phyloP scores from a whole-genome alignment of 2,329 filamentous ascomycete genomes.

The Plectosphaerella plurivora region DNA sequence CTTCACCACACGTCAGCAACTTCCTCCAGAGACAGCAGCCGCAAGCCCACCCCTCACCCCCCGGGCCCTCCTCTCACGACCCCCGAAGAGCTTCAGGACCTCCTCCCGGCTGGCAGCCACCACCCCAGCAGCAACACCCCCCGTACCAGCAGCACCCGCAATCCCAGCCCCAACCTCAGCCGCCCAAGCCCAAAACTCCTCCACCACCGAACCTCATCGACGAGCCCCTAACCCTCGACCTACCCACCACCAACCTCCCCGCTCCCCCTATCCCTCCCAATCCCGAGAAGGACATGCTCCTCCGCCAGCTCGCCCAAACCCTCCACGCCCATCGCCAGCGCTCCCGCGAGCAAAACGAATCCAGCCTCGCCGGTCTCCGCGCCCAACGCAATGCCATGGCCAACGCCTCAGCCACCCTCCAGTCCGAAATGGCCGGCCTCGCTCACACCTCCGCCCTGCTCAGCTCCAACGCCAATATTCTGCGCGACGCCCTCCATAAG shows the following conservation, averaged over 20 bases:
- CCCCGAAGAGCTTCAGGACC: background rate
- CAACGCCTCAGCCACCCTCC: constrained; percentile 62
- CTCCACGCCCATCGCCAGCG: constrained; percentile 65
- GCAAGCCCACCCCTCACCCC: constrained; percentile 4
- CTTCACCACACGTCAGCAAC: constrained; percentile 9
- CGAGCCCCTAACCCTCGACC: constrained; percentile 47
- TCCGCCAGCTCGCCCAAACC: constrained; percentile 68
- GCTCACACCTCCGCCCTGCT: constrained; percentile 67
- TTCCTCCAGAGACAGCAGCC: constrained; percentile 5
- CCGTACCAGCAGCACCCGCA: constrained; percentile 17
- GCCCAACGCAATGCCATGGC: constrained; percentile 78
- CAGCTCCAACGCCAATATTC: constrained; percentile 70
- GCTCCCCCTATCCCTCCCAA: constrained; percentile 91
- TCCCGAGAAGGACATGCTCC: constrained; percentile 86
- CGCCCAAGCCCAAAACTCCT: constrained; percentile 25
- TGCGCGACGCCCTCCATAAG: constrained; percentile 71
- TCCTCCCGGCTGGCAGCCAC: constrained; percentile 16
- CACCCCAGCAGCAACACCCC: constrained; percentile 14
- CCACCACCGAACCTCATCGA: constrained; percentile 52
- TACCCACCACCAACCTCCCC: constrained; percentile 48
- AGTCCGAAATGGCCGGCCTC: constrained; percentile 69
- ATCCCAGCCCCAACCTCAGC: constrained; percentile 23
- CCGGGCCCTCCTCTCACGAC: constrained; percentile 5
- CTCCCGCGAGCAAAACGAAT: constrained; percentile 66
- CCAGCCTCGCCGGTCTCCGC: constrained; percentile 69